Evolutionary conservation across 805 yeast genomes (phyloP).

Genomic region (Ogataea nonfermentans): DNA sequence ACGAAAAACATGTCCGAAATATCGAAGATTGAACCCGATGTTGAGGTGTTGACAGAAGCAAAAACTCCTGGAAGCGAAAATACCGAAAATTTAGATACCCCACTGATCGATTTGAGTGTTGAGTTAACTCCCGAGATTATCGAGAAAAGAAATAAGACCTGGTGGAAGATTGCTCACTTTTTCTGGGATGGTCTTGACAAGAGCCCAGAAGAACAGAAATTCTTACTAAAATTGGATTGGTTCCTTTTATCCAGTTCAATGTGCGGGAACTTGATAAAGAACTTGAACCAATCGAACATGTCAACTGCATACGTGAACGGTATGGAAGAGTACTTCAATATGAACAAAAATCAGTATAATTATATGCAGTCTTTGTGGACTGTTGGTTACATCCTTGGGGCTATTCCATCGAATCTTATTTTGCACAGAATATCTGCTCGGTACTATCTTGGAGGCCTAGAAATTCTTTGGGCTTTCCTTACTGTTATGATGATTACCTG

Average conservation of each 20-base stretch:
- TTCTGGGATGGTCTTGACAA: slow-evolving; percentile 24
- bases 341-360: slow-evolving; percentile 17
- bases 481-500: slow-evolving; percentile 32
- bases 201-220: slow-evolving; percentile 44
- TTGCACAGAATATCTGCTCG: slow-evolving; percentile 41
- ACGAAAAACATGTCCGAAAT: too few species aligned
- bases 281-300: slow-evolving; percentile 52
- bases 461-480: slow-evolving; percentile 53
- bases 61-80: too few species aligned
- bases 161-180: slow-evolving; percentile 15
- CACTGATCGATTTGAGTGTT: slow-evolving; percentile 7
- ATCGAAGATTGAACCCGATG: too few species aligned
- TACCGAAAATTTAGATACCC: too few species aligned
- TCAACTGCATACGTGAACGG: slow-evolving; percentile 63
- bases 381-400: slow-evolving; percentile 54
- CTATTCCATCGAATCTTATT: slow-evolving; percentile 56
- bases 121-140: slow-evolving; percentile 2
- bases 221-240: slow-evolving; percentile 34
- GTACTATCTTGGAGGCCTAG: slow-evolving; percentile 53
- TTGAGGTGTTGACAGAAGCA: too few species aligned
- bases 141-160: slow-evolving; percentile 1
- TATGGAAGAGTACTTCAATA: slow-evolving; percentile 47
- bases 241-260: slow-evolving; percentile 20
- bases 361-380: slow-evolving; percentile 14
- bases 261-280: slow-evolving; percentile 39